Percentiles rank a stretch among this genome's conserved stretches.
phyloP scores from a whole-genome alignment of 169 alveolate species.

The Cryptosporidium parvum region DNA sequence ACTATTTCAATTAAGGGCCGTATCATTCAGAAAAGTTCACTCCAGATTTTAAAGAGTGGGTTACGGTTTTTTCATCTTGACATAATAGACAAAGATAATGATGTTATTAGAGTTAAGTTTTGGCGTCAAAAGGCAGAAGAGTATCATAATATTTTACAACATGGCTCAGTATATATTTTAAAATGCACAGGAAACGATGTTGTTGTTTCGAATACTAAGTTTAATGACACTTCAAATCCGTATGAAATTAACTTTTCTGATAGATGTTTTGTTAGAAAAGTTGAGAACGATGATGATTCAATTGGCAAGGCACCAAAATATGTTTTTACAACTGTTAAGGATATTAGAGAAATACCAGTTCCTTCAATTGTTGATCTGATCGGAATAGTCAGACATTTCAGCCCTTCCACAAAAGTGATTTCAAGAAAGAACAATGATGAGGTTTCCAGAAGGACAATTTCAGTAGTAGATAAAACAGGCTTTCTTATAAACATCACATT shows the following conservation, averaged over 20 bases:
- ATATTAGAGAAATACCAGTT: slow-evolving; percentile 8
- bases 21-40: slow-evolving; percentile 61
- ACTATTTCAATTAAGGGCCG: slow-evolving; percentile 58
- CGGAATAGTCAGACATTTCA: slow-evolving; percentile 42
- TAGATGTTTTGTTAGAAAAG: slow-evolving; percentile 25
- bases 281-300: slow-evolving; percentile 64
- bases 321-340: slow-evolving; percentile 31
- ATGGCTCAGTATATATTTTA: slow-evolving; percentile 56
- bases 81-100: slow-evolving; percentile 63
- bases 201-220: slow-evolving; percentile 59
- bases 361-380: slow-evolving; percentile 57
- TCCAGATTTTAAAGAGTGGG: slow-evolving; percentile 57
- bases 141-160: slow-evolving; percentile 41
- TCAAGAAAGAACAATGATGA: slow-evolving; percentile 69
- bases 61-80: slow-evolving; percentile 55
- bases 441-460: slow-evolving; percentile 61
- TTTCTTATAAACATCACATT: slow-evolving; percentile 51
- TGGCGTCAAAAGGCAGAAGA: slow-evolving; percentile 76
- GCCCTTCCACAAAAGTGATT: slow-evolving; percentile 41
- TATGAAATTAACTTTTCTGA: slow-evolving; percentile 71
- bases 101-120: slow-evolving; percentile 54
- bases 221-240: slow-evolving; percentile 70
- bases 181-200: slow-evolving; percentile 75
- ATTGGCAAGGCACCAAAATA: slow-evolving; percentile 61
- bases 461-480: slow-evolving; percentile 45